Evolutionary conservation across 257 asterid genomes (phyloP), one percentile per base, ranked within the genome.

Genomic region (Solanum medicagineum): DNA sequence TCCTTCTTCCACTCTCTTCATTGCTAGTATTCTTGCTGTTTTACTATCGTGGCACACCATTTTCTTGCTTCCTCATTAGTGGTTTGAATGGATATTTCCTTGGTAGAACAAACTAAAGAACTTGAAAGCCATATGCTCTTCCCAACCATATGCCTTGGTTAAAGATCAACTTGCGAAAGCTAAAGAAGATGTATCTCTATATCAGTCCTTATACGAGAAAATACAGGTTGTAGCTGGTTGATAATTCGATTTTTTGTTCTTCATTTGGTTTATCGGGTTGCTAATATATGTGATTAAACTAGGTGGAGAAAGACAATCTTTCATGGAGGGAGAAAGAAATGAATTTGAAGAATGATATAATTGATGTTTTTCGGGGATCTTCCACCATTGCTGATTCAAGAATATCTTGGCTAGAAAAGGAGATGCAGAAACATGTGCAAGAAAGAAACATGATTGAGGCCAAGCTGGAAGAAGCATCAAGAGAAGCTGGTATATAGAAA

Each of bases 301-400:
- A 97, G 99, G 93, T 94, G 82, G 97, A 97, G 89, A 93, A 93
- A 90, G 99, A 97, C 79, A 89, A 89, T 86, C 92, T 97, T 85
- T 92, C 94, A 84, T 94, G 98, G 99, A 88, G 92, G 89, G 99
- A 97, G 84, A 95, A 90, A 87, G 98, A 94, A 87, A 87, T 86
- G 90, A 90, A 86, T 86, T 73, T 95, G 93, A 95, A 93, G 94
- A 93, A 82, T 87, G 99, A 97, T 69, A 84, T 93, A 79, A 89
- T 90, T 85, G 99, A 97, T 86, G 92, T 94, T 85, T 89, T 92
- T 89, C 91, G 92, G 88, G 94, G 87, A 84, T 91, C 97, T 87
- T 93, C 98, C 84, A 87, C 93, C 55, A 88, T 92, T 87, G 91
- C 92, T 80, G 93, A 91, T 83, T 92, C 97, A 89, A 95, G 95